Conservation (phyloP, 768 basidiomycete genomes). For the Mycena venus region DNA sequence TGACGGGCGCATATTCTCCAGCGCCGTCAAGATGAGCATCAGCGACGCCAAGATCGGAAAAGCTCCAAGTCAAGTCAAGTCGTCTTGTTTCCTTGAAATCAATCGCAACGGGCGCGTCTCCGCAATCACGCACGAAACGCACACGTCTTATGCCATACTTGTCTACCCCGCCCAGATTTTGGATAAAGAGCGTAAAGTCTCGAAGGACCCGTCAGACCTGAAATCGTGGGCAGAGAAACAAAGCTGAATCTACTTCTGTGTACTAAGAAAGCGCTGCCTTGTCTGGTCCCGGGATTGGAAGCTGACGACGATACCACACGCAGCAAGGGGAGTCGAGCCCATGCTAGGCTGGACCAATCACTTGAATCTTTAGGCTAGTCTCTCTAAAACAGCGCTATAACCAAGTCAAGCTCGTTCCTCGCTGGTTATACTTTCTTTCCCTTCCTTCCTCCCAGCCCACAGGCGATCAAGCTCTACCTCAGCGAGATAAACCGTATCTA, state of each 20-base stretch:
- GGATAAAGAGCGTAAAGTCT: conserved; percentile 18
- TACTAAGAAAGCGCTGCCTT: not conserved
- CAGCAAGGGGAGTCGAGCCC: conserved; percentile 16
- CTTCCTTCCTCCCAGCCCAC: not conserved
- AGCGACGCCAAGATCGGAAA: conserved; percentile 21
- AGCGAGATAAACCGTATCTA: conserved; percentile 7
- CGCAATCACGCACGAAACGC: conserved; percentile 19
- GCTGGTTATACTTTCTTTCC: not conserved
- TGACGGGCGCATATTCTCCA: not conserved
- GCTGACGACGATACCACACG: not conserved
- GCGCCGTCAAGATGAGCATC: conserved; percentile 18
- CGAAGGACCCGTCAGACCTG: conserved; percentile 18
- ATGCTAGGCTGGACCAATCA: conserved; percentile 12
- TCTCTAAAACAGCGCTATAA: too few relatives aligned
- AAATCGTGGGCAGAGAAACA: conserved; percentile 20
- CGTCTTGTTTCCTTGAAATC: conserved; percentile 19
- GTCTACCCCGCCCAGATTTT: conserved; percentile 13
- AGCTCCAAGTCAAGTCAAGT: conserved; percentile 18
- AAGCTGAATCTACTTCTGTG: conserved; percentile 15
- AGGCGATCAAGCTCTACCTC: conserved; percentile 22
- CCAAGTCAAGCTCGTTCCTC: not conserved
- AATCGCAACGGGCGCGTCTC: conserved; percentile 20
- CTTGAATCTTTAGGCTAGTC: conserved; percentile 13
- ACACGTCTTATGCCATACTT: conserved; percentile 16
- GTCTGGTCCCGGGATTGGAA: not conserved